Percentiles rank a stretch among this genome's conserved stretches.
Evolutionary conservation across 345 rosid genomes (phyloP).

Genomic region (Geranium rotundifolium): DNA sequence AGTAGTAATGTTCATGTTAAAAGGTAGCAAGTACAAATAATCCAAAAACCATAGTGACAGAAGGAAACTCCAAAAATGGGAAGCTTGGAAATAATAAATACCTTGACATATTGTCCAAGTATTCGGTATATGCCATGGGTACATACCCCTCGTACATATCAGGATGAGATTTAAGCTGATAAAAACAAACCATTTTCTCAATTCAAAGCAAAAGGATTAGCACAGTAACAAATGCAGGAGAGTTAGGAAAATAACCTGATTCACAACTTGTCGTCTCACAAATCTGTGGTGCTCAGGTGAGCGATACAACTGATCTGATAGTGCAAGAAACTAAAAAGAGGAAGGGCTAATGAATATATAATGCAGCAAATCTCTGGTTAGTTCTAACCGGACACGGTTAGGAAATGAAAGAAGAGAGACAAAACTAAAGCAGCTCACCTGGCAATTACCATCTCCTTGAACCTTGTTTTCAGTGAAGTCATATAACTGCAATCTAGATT

Average conservation of each 20-base stretch:
- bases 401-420: background rate
- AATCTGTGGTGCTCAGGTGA: constrained; percentile 32
- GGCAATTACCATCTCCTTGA: constrained; percentile 80
- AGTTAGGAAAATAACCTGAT: constrained; percentile 20
- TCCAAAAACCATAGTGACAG: background rate
- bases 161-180: constrained; percentile 33
- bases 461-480: constrained; percentile 52
- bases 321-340: constrained; percentile 33
- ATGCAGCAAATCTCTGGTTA: background rate
- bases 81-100: constrained; percentile 7
- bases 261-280: constrained; percentile 29
- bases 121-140: constrained; percentile 61
- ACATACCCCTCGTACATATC: constrained; percentile 63
- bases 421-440: constrained; percentile 26
- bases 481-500: constrained; percentile 40
- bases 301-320: constrained; percentile 31
- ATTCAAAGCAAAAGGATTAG: constrained; percentile 4
- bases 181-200: constrained; percentile 1
- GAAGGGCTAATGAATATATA: background rate
- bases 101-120: constrained; percentile 53
- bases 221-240: background rate
- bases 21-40: background rate
- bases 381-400: no score
- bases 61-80: constrained; percentile 2
- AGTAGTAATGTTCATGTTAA: constrained; percentile 5